Percentiles rank a stretch among this genome's conserved stretches.
Evolutionary conservation across 2,329 filamentous ascomycete genomes (phyloP).

Genomic region (Venturia oleaginea): DNA sequence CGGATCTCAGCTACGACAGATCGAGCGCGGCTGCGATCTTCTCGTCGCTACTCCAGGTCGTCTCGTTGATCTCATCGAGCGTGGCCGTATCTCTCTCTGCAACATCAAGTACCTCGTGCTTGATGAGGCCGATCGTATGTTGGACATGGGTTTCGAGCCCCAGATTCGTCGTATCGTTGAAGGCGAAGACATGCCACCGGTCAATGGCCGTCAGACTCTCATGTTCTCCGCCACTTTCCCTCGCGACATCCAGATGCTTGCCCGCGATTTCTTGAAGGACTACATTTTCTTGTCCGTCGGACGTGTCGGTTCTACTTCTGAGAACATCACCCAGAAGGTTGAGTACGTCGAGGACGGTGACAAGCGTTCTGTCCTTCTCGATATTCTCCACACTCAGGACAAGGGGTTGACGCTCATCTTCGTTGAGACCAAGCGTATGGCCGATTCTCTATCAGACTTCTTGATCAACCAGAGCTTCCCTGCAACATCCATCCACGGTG

Average conservation of each 20-base stretch:
- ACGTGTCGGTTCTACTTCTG: constrained; percentile 97
- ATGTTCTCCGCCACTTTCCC: constrained; percentile 99
- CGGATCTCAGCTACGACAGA: constrained; percentile 93
- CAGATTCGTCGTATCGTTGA: constrained; percentile 98
- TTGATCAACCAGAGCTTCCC: constrained; percentile 98
- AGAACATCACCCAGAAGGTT: constrained; percentile 99
- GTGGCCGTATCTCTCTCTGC: constrained; percentile 90
- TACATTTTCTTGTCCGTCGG: constrained; percentile 98
- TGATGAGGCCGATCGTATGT: constrained; percentile 98
- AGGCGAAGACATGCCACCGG: constrained; percentile 91
- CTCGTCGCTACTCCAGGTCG: constrained; percentile 94
- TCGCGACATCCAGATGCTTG: constrained; percentile 97
- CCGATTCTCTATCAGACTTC: constrained; percentile 94
- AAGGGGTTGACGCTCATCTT: constrained; percentile 91
- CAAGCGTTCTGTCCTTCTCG: constrained; percentile 94
- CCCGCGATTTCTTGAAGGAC: constrained; percentile 96
- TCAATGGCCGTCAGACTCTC: constrained; percentile 83
- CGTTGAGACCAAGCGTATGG: constrained; percentile 99
- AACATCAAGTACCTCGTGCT: constrained; percentile 99
- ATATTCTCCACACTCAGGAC: constrained; percentile 92
- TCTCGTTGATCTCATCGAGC: constrained; percentile 95
- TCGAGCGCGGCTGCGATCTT: constrained; percentile 94
- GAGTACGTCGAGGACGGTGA: constrained; percentile 95
- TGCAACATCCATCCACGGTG: constrained; percentile 95
- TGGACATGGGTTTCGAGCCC: constrained; percentile 99